Conservation (phyloP, 2,329 filamentous ascomycete genomes). For the Aspergillus spinulosporus region DNA sequence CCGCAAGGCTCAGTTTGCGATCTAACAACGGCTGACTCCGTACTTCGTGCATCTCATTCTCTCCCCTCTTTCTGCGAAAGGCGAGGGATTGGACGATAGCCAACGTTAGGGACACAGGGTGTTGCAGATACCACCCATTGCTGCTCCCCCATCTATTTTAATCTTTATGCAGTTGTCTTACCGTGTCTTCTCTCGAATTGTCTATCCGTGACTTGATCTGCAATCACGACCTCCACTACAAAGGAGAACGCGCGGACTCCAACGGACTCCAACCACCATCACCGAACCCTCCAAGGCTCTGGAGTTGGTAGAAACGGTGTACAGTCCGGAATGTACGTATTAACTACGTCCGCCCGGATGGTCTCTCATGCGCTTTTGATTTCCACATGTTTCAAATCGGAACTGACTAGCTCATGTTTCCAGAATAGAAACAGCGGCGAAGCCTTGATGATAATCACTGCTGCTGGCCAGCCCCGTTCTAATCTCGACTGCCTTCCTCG, state of each 20-base stretch:
- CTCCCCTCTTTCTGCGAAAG: constrained; percentile 14
- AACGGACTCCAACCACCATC: constrained; percentile 3
- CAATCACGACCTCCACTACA: constrained; percentile 8
- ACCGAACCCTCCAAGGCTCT: neutral
- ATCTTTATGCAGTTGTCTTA: constrained; percentile 6
- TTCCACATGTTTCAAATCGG: constrained; percentile 8
- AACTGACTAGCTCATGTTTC: constrained; percentile 3
- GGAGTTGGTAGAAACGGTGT: neutral
- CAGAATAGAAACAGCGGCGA: constrained; percentile 13
- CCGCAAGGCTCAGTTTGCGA: constrained; percentile 18
- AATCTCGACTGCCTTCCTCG: neutral
- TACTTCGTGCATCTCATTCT: constrained; percentile 9
- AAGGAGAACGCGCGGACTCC: constrained; percentile 2
- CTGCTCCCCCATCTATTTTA: constrained; percentile 3
- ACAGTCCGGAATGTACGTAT: constrained; percentile 13
- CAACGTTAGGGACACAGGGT: constrained; percentile 10
- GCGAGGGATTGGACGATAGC: constrained; percentile 16
- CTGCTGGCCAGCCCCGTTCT: constrained; percentile 11
- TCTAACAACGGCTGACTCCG: constrained; percentile 17
- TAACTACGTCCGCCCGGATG: neutral
- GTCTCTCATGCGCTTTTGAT: constrained; percentile 3
- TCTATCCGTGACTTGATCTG: constrained; percentile 9
- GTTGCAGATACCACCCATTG: constrained; percentile 3
- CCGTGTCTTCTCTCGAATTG: neutral
- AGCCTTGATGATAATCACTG: constrained; percentile 1